Evolutionary conservation across 2,329 filamentous ascomycete species (phyloP).

Genomic region (Beauveria medogensis): DNA sequence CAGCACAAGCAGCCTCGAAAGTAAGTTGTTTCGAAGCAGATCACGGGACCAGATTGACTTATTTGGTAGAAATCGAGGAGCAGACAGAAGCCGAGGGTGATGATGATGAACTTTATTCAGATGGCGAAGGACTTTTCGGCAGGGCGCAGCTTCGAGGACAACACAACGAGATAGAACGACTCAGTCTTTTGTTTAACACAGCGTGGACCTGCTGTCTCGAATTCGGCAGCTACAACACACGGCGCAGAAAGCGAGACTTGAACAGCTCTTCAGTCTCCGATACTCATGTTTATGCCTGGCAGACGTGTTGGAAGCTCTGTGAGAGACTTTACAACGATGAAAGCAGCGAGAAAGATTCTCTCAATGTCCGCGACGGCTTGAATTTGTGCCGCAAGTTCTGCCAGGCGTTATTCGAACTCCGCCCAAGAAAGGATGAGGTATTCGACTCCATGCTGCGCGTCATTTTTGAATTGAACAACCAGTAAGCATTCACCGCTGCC

Average conservation of each 20-base stretch:
- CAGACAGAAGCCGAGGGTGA: constrained; percentile 46
- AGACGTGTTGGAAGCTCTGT: constrained; percentile 87
- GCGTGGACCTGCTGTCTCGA: constrained; percentile 9
- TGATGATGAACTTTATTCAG: constrained; percentile 38
- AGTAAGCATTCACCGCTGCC: constrained; percentile 39
- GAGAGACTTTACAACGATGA: constrained; percentile 79
- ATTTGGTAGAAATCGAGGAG: constrained; percentile 44
- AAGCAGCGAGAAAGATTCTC: constrained; percentile 59
- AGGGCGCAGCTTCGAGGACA: constrained; percentile 50
- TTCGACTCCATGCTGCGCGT: constrained; percentile 83
- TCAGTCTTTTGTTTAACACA: constrained; percentile 58
- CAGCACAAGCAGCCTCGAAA: constrained; percentile 68
- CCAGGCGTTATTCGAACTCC: constrained; percentile 80
- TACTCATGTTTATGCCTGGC: constrained; percentile 83
- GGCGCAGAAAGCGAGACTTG: constrained; percentile 4
- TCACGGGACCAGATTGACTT: constrained; percentile 14
- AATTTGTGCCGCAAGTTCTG: constrained; percentile 90
- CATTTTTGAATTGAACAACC: constrained; percentile 92
- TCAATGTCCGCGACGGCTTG: constrained; percentile 64
- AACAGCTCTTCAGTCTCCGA: constrained; percentile 39
- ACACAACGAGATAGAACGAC: constrained; percentile 59
- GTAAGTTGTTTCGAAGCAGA: constrained; percentile 36
- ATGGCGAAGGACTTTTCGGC: constrained; percentile 70
- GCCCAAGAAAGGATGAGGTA: constrained; percentile 66
- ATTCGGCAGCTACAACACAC: constrained; percentile 9